phyloP scores from a whole-genome alignment of 192 early-diverging fungal genomes.

The Phlyctochytrium planicorne region DNA sequence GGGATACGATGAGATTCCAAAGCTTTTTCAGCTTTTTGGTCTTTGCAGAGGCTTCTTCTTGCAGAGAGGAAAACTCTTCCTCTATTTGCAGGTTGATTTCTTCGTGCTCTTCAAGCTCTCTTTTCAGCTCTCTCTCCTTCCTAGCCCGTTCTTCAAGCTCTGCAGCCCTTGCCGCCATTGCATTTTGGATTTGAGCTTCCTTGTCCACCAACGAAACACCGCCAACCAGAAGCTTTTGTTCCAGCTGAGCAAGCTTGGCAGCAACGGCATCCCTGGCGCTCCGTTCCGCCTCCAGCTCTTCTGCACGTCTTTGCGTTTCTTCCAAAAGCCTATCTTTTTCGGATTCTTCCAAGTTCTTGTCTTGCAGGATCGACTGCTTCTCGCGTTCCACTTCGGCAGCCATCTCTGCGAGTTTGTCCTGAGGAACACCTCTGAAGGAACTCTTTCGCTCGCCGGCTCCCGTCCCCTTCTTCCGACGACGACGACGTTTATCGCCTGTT shows the following conservation, averaged over 20 bases:
- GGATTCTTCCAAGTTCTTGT: conserved; percentile 58
- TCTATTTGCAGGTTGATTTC: conserved; percentile 62
- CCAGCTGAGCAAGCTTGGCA: conserved; percentile 54
- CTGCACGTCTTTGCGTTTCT: conserved; percentile 45
- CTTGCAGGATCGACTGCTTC: conserved; percentile 51
- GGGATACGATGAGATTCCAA: conserved; percentile 45
- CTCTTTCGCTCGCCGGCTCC: neutral
- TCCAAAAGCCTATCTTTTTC: conserved; percentile 47
- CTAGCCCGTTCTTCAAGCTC: conserved; percentile 56
- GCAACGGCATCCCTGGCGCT: conserved; percentile 41
- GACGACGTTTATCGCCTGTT: conserved; percentile 12
- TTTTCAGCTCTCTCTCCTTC: conserved; percentile 49
- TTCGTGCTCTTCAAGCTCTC: conserved; percentile 54
- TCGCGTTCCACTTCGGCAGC: conserved; percentile 51
- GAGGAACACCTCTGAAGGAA: conserved; percentile 29
- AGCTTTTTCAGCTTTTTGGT: conserved; percentile 59
- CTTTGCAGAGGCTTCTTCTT: conserved; percentile 63
- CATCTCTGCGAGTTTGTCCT: conserved; percentile 39
- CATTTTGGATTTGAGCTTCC: conserved; percentile 28
- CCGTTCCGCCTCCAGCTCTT: conserved; percentile 58
- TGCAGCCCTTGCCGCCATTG: conserved; percentile 43
- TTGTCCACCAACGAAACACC: conserved; percentile 57
- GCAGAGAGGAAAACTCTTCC: conserved; percentile 57
- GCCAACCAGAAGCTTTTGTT: conserved; percentile 61
- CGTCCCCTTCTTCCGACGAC: neutral